Base-by-base conservation (phyloP, 1,139 yeast species). In the Blastobotrys apis region DNA sequence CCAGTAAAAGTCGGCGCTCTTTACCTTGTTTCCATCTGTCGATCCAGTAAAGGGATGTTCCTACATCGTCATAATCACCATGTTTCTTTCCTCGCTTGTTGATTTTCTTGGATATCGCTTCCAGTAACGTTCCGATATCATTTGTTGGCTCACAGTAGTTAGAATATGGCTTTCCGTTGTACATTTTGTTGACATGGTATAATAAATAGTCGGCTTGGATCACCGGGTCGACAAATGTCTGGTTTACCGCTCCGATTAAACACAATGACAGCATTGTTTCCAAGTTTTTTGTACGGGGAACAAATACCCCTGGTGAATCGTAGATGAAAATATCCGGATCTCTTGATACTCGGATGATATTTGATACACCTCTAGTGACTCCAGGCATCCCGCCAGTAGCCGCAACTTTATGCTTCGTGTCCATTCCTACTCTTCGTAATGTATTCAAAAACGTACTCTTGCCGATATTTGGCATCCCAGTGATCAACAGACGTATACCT, bases 381-480 rank as follows among this genome's bases (percentile, higher is more conserved):
- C 98, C 98, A 0, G 97, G 96, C 54, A 78, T 82, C 6, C 85
- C 84, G 0, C 97, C 96, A 0, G 95, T 87, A 44, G 68, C 67
- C 0, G 95, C 97, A 1, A 86, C 97, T 57, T 84, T 84, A 49
- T 71, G 71, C 34, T 61, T 51, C 22, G 58, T 53, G 3, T 58
- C 56, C 44, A 69, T 62, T 2, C 87, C 86, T 2, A 75, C 75
- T 19, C 71, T 70, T 46, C 97, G 67, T 42, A 92, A 66, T 0
- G 83, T 73, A 59, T 92, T 92, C 10, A 90, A 82, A 46, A 92
- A 66, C 0, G 95, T 84, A n/a, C 95, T 85, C 63, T 92, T 92
- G 1, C 98, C 98, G n/a, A 88, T 95, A 62, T 92, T 92, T 1
- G 98, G 98, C 94, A 92, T 85, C 0, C 98, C 98, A 9, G 84